Percentiles rank a stretch among this genome's conserved stretches.
phyloP scores from a whole-genome alignment of 2,329 filamentous ascomycete species.

The Epichloe gansuensis region DNA sequence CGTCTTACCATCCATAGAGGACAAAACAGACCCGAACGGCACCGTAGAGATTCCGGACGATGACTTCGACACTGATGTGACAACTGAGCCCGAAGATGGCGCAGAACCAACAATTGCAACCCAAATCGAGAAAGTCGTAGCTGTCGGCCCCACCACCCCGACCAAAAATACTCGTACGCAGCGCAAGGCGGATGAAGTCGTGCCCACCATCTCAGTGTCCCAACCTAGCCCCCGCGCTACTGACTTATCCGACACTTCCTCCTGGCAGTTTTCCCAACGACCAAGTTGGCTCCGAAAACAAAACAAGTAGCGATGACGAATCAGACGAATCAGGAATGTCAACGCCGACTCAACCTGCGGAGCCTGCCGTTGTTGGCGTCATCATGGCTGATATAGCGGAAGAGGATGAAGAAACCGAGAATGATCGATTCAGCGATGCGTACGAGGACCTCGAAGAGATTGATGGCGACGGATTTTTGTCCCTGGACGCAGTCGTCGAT shows the following conservation, averaged over 20 bases:
- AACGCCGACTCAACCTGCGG: slow-evolving; percentile 10
- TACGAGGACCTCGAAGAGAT: slow-evolving; percentile 58
- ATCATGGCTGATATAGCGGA: slow-evolving; percentile 24
- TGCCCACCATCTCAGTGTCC: slow-evolving; percentile 4
- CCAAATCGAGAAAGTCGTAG: neutral
- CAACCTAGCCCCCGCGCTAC: slow-evolving; percentile 2
- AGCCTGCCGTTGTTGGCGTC: slow-evolving; percentile 11
- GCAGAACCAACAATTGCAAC: neutral
- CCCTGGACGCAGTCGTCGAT: slow-evolving; percentile 59
- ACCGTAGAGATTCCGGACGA: slow-evolving; percentile 26
- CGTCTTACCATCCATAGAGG: slow-evolving; percentile 58
- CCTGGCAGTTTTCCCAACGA: slow-evolving; percentile 5
- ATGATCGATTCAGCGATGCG: slow-evolving; percentile 62
- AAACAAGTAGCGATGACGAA: neutral
- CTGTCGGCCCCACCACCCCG: slow-evolving; percentile 1
- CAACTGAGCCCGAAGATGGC: slow-evolving; percentile 7
- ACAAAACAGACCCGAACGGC: slow-evolving; percentile 47
- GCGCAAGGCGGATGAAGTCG: neutral
- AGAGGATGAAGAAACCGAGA: slow-evolving; percentile 35
- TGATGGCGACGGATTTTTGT: slow-evolving; percentile 57
- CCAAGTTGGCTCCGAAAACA: neutral
- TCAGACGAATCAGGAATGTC: slow-evolving; percentile 3
- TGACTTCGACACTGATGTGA: slow-evolving; percentile 12
- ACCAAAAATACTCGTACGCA: neutral
- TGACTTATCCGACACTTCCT: neutral